phyloP scores from a whole-genome alignment of 1,139 yeast genomes.

The Diutina scorzettiae region DNA sequence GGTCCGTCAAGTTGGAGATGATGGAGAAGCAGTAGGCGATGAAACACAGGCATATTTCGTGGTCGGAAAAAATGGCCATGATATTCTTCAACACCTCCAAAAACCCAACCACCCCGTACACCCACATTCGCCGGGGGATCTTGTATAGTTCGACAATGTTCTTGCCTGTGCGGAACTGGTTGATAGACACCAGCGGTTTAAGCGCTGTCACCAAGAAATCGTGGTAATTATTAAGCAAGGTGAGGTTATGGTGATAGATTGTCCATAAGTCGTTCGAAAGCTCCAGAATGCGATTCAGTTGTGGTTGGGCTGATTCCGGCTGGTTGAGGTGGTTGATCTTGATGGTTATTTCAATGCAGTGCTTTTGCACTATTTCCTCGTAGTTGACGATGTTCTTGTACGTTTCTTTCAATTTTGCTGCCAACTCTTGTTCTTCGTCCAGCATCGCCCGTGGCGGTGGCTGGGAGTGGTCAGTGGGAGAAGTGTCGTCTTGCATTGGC shows the following conservation, averaged over 20 bases:
- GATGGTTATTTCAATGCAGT: constrained; percentile 43
- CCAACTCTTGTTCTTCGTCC: constrained; percentile 60
- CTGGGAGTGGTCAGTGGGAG: background rate
- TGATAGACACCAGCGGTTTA: constrained; percentile 41
- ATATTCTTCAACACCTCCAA: constrained; percentile 70
- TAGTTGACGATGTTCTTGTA: constrained; percentile 56
- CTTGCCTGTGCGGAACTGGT: constrained; percentile 56
- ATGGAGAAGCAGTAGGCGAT: constrained; percentile 41
- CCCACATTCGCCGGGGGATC: constrained; percentile 73
- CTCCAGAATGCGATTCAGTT: constrained; percentile 28
- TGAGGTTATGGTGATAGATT: constrained; percentile 55
- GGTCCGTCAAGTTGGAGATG: constrained; percentile 41
- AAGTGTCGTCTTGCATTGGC: background rate
- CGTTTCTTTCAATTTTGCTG: constrained; percentile 61
- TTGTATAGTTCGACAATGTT: constrained; percentile 65
- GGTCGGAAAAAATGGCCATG: constrained; percentile 42
- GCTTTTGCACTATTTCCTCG: constrained; percentile 60
- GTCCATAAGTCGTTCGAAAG: constrained; percentile 57
- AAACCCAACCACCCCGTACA: constrained; percentile 68
- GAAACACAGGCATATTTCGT: constrained; percentile 36
- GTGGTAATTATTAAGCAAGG: constrained; percentile 54
- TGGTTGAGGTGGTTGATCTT: constrained; percentile 29
- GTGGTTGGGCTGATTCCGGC: background rate
- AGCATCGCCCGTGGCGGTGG: constrained; percentile 26
- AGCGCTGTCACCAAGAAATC: constrained; percentile 62